These are phyloP conservation scores for Microglena sp. DNA, from an alignment of 139 green algal genomes.

Conservation along the genomic window DNA sequence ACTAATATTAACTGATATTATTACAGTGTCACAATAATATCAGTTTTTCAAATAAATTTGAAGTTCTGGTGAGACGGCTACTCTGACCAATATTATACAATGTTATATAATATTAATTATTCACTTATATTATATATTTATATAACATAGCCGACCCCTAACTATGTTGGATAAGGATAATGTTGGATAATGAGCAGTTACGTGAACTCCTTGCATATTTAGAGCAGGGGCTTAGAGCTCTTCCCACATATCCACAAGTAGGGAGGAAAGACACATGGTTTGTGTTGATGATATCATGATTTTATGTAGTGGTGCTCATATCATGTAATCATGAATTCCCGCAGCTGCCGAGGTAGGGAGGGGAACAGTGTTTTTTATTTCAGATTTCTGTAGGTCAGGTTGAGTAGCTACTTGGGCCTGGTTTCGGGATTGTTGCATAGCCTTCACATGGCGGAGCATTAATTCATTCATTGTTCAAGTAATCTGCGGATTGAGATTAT, in stretches of 20 bases:
- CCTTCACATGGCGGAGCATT: background rate
- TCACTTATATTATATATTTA: too few species aligned
- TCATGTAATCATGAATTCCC: constrained; percentile 31
- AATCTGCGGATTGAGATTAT: background rate
- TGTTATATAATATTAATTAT: too few species aligned
- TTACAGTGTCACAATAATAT: too few species aligned
- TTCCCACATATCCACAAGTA: constrained; percentile 73
- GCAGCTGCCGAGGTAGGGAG: constrained; percentile 59
- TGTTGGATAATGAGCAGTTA: constrained; percentile 56
- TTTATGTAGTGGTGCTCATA: background rate
- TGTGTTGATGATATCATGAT: background rate
- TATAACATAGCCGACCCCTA: too few species aligned
- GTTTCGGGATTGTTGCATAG: background rate
- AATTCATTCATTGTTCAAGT: too few species aligned
- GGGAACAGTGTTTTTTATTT: background rate
- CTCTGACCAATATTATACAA: too few species aligned
- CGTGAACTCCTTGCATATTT: constrained; percentile 59
- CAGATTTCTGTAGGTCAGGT: background rate
- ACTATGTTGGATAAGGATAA: too few species aligned
- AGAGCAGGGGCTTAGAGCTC: constrained; percentile 50
- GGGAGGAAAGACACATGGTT: background rate
- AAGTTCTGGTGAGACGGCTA: too few species aligned
- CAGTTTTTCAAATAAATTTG: too few species aligned
- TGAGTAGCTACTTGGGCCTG: background rate
- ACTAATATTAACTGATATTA: too few species aligned